Percentiles rank a stretch among this genome's conserved stretches.
These are phyloP conservation scores for Microcera coccophila DNA, from an alignment of 2,329 filamentous ascomycete species.

Conservation along the genomic window DNA sequence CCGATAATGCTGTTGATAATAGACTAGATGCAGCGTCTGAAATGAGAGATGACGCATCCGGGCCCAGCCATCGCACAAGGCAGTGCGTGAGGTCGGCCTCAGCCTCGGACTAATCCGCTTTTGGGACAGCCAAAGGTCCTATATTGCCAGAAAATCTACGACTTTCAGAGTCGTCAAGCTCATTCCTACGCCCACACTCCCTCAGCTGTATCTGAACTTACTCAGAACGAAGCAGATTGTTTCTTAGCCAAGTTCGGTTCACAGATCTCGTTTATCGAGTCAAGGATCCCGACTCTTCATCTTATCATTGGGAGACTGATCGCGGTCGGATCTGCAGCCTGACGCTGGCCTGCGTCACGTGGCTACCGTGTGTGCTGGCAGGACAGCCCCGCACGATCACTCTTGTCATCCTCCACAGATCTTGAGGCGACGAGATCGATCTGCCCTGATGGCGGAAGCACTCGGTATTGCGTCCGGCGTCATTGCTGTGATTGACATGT, in stretches of 20 bases:
- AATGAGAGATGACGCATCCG: no score
- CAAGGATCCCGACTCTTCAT: background rate
- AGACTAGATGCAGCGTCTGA: no score
- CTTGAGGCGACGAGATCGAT: background rate
- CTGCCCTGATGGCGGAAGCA: slow-evolving; percentile 16
- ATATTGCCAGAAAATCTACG: no score
- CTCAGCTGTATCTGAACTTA: background rate
- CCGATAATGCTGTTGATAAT: no score
- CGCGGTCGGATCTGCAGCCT: background rate
- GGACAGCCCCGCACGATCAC: background rate
- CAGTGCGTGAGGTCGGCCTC: no score
- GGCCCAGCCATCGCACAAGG: no score
- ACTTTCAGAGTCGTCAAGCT: no score
- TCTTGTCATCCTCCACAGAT: background rate
- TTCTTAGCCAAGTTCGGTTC: background rate
- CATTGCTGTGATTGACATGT: slow-evolving; percentile 36
- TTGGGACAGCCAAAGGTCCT: no score
- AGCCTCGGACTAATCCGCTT: no score
- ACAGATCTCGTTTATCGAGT: background rate
- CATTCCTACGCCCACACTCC: background rate
- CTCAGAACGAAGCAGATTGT: background rate
- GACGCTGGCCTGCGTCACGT: background rate
- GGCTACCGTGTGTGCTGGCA: background rate
- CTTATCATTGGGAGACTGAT: background rate
- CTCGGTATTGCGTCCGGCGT: slow-evolving; percentile 34